Evolutionary conservation across 257 asterid genomes (phyloP), one percentile per base, ranked within the genome.

Genomic region (Solanum sejunctum): DNA sequence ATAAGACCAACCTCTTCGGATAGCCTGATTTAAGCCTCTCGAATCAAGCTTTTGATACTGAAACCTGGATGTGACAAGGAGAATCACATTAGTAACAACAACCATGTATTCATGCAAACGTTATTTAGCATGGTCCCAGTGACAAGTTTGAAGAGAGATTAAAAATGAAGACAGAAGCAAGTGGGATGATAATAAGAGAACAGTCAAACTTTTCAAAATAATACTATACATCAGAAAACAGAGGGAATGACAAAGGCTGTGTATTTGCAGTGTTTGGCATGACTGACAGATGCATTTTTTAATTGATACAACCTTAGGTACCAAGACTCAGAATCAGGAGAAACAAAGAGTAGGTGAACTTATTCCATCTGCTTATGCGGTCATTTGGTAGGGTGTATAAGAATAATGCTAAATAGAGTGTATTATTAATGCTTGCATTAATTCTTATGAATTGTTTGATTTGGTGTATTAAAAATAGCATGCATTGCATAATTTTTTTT

Each of bases 1-100:
- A 47, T 51, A 84, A 43, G 69, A 88, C 91, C 84, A 66, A 94
- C 97, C 96, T 89, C 88, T 80, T 21, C 82, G 88, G 13, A 86
- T 88, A 67, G 83, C 91, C 84, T 85, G 87, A 70, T 75, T 55
- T 45, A 84, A 79, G 57, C 86, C 90, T 49, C 86, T 87, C 56
- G 91, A 83, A 80, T 79, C 87, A 26, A 57, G 89, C 90, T 88
- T 85, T 79, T 85, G 91, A 84, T 79, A 67, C 83, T 89, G 91
- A 83, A 84, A 84, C 89, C 98, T 93, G 92, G 67, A 88, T 12
- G 57, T 18, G 55, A 52, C n/a, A 69, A 52, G 72, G 56, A 73
- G 52, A 57, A 17, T 73, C 28, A 3, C 81, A 21, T 73, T 73
- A 73, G 54, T 73, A 20, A 73, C 60, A 47, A 58, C 39, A 72